Percentiles rank a stretch among this genome's conserved stretches.
Evolutionary conservation across 2,329 filamentous ascomycete genomes (phyloP).

Genomic region (Hortaea sp.): DNA sequence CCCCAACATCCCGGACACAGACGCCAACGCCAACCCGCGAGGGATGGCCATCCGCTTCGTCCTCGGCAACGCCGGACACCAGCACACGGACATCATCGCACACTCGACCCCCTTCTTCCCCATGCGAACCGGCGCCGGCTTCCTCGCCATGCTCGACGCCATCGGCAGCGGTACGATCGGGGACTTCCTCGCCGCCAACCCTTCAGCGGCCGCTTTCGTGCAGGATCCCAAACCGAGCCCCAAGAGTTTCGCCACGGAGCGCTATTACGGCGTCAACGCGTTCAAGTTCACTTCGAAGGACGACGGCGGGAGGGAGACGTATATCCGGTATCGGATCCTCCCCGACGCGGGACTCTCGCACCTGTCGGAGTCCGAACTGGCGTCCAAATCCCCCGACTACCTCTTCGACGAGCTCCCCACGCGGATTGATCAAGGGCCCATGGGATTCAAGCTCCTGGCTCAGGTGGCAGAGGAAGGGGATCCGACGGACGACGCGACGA

Average conservation of each 20-base stretch:
- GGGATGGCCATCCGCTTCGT: conserved; percentile 42
- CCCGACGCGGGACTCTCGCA: conserved; percentile 33
- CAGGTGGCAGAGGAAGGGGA: conserved; percentile 43
- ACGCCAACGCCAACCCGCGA: conserved; percentile 20
- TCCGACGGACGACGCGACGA: conserved; percentile 38
- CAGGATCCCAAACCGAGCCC: conserved; percentile 41
- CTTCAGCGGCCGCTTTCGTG: conserved; percentile 40
- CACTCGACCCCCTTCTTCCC: conserved; percentile 47
- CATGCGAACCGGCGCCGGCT: conserved; percentile 42
- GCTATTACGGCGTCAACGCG: conserved; percentile 41
- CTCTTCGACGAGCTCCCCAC: conserved; percentile 40
- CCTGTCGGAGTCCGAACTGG: conserved; percentile 30
- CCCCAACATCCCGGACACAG: conserved; percentile 17
- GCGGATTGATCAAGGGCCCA: conserved; percentile 26
- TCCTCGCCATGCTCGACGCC: conserved; percentile 40
- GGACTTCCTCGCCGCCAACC: conserved; percentile 36
- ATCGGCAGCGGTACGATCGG: conserved; percentile 30
- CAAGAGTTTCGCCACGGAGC: conserved; percentile 38
- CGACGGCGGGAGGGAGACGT: conserved; percentile 31
- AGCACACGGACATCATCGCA: conserved; percentile 48
- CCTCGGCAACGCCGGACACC: conserved; percentile 28
- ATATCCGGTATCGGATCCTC: conserved; percentile 40
- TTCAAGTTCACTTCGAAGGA: conserved; percentile 34
- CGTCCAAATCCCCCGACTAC: conserved; percentile 33
- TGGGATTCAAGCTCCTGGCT: conserved; percentile 39